Base-by-base conservation (phyloP, 2,329 filamentous ascomycete genomes). In the Penicillium expansum region DNA sequence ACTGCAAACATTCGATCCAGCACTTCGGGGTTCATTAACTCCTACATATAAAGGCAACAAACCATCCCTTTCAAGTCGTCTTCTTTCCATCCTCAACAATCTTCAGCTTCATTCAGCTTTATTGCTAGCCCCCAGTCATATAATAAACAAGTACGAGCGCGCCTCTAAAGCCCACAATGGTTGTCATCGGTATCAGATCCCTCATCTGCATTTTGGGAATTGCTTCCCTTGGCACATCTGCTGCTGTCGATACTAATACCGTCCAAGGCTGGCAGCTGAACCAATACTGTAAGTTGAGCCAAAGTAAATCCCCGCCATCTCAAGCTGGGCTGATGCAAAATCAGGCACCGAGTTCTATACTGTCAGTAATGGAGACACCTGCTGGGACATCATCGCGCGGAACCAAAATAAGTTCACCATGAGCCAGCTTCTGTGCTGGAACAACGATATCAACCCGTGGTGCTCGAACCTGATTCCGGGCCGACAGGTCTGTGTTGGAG, bases 401-500 rank as follows among this genome's bases (percentile, higher is more conserved):
- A 58, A 47, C 38, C 52, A 60, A 5, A 59, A 64, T n/a, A 49
- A 33, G 10, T 56, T 67, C 42, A 65, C 62, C 22, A 63, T 67
- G 14, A 53, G 45, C 22, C 60, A 67, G 35, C 55, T 67, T 6
- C 24, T 65, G 13, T 67, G 64, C 42, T 67, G 64, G 64, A 67
- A 67, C 37, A 56, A 63, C 7, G 63, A 67, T 13, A 63, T 67
- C 55, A 67, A 67, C 33, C 42, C 59, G 1, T 43, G 18, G 48
- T 67, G 64, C 53, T 61, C 64, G 10, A 67, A 67, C 22, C 53
- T 67, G 4, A 67, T 67, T 16, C 60, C 63, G 1, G 64, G 63
- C n/a, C 62, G 60, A 13, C 38, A 57, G 30, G 39, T 66, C 24
- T 67, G 64, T 20, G 51, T 66, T 18, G 63, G 60, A 3, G 62